Evolutionary conservation across 768 basidiomycete species (phyloP).

Genomic region (Suillus occidentalis): DNA sequence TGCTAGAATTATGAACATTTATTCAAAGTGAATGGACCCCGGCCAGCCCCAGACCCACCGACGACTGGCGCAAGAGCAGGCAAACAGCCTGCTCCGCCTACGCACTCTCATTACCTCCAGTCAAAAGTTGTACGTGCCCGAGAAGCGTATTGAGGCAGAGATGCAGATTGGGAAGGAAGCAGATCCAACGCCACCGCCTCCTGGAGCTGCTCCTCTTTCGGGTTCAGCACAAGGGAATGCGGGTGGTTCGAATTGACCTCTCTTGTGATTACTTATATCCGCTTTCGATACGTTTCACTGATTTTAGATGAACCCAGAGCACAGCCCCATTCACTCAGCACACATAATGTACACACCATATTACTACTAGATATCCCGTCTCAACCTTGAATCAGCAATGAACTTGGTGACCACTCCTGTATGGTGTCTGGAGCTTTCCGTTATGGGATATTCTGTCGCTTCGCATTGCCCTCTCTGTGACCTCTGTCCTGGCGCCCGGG

Average conservation of each 20-base stretch:
- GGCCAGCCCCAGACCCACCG: slow-evolving; percentile 51
- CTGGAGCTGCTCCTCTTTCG: slow-evolving; percentile 12
- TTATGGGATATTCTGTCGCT: too few species aligned
- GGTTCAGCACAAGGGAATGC: slow-evolving; percentile 18
- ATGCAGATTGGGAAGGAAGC: slow-evolving; percentile 30
- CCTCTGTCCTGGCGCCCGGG: too few species aligned
- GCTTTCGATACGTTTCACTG: slow-evolving; percentile 8
- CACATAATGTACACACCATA: too few species aligned
- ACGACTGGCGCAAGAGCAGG: slow-evolving; percentile 37
- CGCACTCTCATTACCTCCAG: slow-evolving; percentile 89
- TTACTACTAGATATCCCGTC: too few species aligned
- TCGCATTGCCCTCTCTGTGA: too few species aligned
- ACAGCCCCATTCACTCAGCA: slow-evolving; percentile 29
- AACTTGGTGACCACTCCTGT: too few species aligned
- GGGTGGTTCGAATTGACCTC: slow-evolving; percentile 24
- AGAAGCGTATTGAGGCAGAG: slow-evolving; percentile 96
- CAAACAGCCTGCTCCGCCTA: slow-evolving; percentile 42
- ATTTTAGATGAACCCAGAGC: slow-evolving; percentile 18
- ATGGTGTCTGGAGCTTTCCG: too few species aligned
- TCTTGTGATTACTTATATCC: slow-evolving; percentile 21
- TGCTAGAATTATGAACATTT: slow-evolving; percentile 87
- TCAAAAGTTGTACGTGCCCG: slow-evolving; percentile 95
- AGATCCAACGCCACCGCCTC: slow-evolving; percentile 15
- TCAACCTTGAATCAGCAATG: too few species aligned
- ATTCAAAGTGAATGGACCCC: slow-evolving; percentile 85